Evolutionary conservation across 306 rosid genomes (phyloP), one percentile per base, ranked within the genome.

Genomic region (Astragalus glycyphyllos): DNA sequence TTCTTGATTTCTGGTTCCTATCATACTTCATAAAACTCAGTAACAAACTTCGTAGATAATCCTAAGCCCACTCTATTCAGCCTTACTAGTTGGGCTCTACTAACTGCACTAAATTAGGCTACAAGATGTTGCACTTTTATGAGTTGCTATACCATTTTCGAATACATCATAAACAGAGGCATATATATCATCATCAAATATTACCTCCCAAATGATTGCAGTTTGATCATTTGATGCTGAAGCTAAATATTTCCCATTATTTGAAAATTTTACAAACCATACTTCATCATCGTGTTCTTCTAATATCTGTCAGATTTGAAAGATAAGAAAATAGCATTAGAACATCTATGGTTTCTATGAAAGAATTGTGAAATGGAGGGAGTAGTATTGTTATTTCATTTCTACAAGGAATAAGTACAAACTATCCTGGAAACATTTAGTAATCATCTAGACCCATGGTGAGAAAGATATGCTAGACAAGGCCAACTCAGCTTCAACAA

Each of bases 141-240:
- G 12, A 62, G 60, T 35, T 35, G 26, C 37, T 49, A 48, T 60
- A 48, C 23, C 45, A 23, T 12, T 53, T 35, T 71, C 13, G 16
- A 41, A 29, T 34, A 51, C 35, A 62, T 62, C 62, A 49, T 6
- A 17, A 42, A 53, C 72, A 60, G 65, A 42, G 20, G 62, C 12
- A 58, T 66, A 65, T 66, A 69, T 71, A 59, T 74, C 57, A 48
- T 58, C 69, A 47, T 46, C 69, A 60, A 42, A 60, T 17, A 55
- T 82, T 86, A 92, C 98, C 98, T 90, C 98, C 98, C 98, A 92
- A 82, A 92, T 86, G 73, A 92, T 86, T 57, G 96, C 88, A 60
- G 93, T 77, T 72, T 66, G 83, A 75, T 92, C 98, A 46, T 82
- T 86, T 59, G 98, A 93, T 31, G 98, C 86, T 76, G 98, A 88